Evolutionary conservation across 2,329 filamentous ascomycete genomes (phyloP).

Genomic region (Cladophialophora exuberans): DNA sequence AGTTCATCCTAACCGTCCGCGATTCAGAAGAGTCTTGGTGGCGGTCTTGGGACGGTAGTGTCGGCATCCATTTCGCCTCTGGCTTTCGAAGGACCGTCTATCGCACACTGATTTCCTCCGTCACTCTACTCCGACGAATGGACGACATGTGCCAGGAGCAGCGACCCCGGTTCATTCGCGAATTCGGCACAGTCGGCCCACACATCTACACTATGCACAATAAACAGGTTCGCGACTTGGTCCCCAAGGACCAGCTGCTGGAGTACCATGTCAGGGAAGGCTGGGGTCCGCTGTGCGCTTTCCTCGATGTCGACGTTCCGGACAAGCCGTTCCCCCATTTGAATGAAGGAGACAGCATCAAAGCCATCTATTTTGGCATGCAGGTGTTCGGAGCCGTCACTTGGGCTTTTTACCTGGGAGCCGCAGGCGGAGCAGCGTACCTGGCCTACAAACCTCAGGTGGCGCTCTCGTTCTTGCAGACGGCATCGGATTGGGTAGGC

Average conservation of each 20-base stretch:
- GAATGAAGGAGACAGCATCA: slow-evolving; percentile 1
- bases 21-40: slow-evolving; percentile 3
- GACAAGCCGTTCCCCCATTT: not conserved
- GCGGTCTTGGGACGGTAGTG: not conserved
- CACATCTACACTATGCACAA: not conserved
- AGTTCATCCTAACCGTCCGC: slow-evolving; percentile 1
- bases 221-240: not conserved
- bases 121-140: not conserved
- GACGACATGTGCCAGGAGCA: not conserved
- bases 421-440: not conserved
- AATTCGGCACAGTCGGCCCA: not conserved
- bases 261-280: slow-evolving; percentile 4
- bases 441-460: not conserved
- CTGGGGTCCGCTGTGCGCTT: not conserved
- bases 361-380: not conserved
- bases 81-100: not conserved
- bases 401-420: not conserved
- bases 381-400: not conserved
- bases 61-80: not conserved
- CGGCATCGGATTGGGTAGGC: too few relatives aligned
- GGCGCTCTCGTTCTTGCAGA: too few relatives aligned
- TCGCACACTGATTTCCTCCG: not conserved
- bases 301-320: not conserved
- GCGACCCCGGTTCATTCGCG: not conserved
- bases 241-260: not conserved